phyloP scores from a whole-genome alignment of 805 yeast species.

The Candida broadrunensis region DNA sequence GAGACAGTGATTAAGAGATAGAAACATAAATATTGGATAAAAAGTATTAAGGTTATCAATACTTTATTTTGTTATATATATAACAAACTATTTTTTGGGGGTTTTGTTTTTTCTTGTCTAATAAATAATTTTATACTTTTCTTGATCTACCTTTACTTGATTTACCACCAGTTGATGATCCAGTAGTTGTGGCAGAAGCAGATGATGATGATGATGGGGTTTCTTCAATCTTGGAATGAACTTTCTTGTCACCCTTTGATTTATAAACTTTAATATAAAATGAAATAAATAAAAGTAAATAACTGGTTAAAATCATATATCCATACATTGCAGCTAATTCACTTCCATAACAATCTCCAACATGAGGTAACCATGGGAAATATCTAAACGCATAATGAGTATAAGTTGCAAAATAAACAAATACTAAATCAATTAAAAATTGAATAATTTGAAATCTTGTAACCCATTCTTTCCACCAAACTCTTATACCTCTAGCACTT shows the following conservation, averaged over 20 bases:
- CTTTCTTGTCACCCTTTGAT: constrained; percentile 26
- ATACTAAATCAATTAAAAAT: constrained; percentile 82
- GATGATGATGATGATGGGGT: background rate
- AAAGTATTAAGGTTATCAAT: no score
- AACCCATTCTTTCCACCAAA: constrained; percentile 99
- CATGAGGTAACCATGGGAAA: constrained; percentile 63
- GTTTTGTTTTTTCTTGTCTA: constrained; percentile 5
- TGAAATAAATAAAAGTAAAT: constrained; percentile 84
- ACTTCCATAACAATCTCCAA: constrained; percentile 83
- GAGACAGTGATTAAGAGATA: no score
- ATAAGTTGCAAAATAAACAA: constrained; percentile 92
- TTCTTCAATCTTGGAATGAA: constrained; percentile 10
- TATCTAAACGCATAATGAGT: constrained; percentile 78
- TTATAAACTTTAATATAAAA: constrained; percentile 88
- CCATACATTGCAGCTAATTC: constrained; percentile 93
- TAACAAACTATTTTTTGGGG: no score
- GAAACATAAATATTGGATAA: no score
- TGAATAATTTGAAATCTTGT: constrained; percentile 94
- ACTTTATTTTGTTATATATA: no score
- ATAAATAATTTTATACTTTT: background rate
- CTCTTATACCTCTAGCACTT: constrained; percentile 87
- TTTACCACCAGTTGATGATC: constrained; percentile 1
- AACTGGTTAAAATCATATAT: constrained; percentile 80
- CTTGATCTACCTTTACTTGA: background rate
- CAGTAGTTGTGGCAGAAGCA: constrained; percentile 5